A percentile compares a stretch with the other conserved stretches of the same genome.
phyloP scores from a whole-genome alignment of 352 stramenopile species.

The Pythium pyrilobum region DNA sequence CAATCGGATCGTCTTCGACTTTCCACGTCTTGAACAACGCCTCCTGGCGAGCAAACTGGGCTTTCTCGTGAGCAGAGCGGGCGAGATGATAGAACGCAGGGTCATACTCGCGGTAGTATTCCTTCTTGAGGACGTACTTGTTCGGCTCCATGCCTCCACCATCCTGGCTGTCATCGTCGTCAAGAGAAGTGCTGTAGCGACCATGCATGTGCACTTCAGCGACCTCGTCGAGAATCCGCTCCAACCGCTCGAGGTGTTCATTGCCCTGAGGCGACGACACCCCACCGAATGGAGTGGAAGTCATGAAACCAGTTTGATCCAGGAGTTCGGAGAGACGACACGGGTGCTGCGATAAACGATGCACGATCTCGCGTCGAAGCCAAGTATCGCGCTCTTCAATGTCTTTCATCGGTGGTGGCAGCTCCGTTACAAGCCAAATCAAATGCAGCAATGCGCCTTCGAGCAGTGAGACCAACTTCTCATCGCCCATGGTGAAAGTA shows the following conservation, averaged over 20 bases:
- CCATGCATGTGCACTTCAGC: conserved; percentile 50
- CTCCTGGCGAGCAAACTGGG: conserved; percentile 72
- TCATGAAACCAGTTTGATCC: conserved; percentile 75
- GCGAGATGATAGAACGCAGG: conserved; percentile 77
- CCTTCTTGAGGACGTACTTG: conserved; percentile 76
- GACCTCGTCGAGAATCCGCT: conserved; percentile 64
- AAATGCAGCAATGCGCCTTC: conserved; percentile 79
- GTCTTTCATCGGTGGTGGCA: conserved; percentile 55
- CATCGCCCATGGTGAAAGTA: conserved; percentile 34
- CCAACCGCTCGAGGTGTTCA: conserved; percentile 55
- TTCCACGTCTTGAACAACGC: conserved; percentile 82
- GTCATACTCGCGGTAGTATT: conserved; percentile 77
- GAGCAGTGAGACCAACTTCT: conserved; percentile 62
- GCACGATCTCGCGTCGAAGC: conserved; percentile 84
- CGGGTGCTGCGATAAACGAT: conserved; percentile 71
- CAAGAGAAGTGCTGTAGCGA: background rate
- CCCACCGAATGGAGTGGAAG: conserved; percentile 59
- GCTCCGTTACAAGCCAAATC: conserved; percentile 84
- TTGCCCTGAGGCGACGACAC: conserved; percentile 58
- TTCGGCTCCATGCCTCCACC: conserved; percentile 60
- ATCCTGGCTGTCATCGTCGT: conserved; percentile 16
- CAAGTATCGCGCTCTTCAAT: conserved; percentile 58
- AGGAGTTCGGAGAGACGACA: conserved; percentile 69
- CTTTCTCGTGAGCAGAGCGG: conserved; percentile 69
- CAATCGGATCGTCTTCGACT: conserved; percentile 57